Conservation (phyloP, 2,329 filamentous ascomycete genomes). For the Fusarium falciforme region DNA sequence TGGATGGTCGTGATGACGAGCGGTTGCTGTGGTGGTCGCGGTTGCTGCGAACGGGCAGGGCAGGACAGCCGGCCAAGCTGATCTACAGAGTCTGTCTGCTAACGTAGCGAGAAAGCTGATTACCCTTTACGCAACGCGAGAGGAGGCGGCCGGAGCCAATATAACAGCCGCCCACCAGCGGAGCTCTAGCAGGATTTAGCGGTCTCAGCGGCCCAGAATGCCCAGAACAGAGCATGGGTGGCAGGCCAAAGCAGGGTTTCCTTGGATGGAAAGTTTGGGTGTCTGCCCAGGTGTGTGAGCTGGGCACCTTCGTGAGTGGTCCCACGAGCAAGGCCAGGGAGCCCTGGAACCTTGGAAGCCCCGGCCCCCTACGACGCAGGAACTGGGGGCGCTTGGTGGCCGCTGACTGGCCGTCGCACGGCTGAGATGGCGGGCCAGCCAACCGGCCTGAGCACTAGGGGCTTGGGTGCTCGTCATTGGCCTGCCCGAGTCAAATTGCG, state of each 20-base stretch:
- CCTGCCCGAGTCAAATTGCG: slow-evolving; percentile 34
- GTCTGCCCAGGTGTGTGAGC: slow-evolving; percentile 20
- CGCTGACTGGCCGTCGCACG: slow-evolving; percentile 32
- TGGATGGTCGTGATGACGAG: slow-evolving; percentile 15
- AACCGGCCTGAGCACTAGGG: slow-evolving; percentile 19
- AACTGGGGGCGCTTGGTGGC: slow-evolving; percentile 15
- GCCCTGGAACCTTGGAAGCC: slow-evolving; percentile 7
- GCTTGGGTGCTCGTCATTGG: slow-evolving; percentile 31
- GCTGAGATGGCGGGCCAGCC: slow-evolving; percentile 24
- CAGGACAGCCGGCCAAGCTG: slow-evolving; percentile 3
- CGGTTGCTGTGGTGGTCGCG: slow-evolving; percentile 6
- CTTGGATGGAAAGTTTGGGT: slow-evolving; percentile 23
- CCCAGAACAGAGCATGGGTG: slow-evolving; percentile 18
- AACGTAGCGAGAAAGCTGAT: slow-evolving; percentile 26
- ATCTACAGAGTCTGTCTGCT: not conserved
- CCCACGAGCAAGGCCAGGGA: slow-evolving; percentile 13
- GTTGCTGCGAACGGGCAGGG: slow-evolving; percentile 3
- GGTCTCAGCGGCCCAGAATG: slow-evolving; percentile 34
- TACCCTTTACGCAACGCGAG: slow-evolving; percentile 20
- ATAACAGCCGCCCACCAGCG: slow-evolving; percentile 27
- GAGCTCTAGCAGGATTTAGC: slow-evolving; percentile 34
- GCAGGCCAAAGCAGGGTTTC: slow-evolving; percentile 21
- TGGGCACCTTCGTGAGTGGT: slow-evolving; percentile 8
- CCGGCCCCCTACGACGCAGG: slow-evolving; percentile 32
- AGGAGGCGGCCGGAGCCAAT: slow-evolving; percentile 37